Evolutionary conservation across 495 filamentous ascomycete genomes (phyloP), one percentile per base, ranked within the genome.

Genomic region (Pyrenula massariospora): DNA sequence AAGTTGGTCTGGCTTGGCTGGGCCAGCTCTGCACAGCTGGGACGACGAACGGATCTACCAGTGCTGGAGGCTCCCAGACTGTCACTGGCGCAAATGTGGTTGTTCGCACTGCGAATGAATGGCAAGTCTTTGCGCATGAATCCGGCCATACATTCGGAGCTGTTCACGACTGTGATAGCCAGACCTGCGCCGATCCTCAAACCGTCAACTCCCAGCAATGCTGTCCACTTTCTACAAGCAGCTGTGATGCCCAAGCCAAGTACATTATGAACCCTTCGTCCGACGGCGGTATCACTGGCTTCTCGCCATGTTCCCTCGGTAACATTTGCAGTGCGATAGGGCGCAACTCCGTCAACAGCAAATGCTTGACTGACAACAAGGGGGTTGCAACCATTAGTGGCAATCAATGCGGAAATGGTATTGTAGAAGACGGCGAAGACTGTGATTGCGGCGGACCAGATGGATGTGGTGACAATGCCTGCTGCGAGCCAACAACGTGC

Each of bases 231-330:
- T 83, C 75, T 58, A 50, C 72, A n/a, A 67, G 58, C 25, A 79
- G 74, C 1, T 98, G 93, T 70, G 73, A 92, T 71, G 94, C 93
- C 31, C 70, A 74, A 25, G 84, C 82, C 22, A 66, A 76, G 50
- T 98, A 84, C 69, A 89, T 98, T 67, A 98, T 98, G 93, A 96
- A 97, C 65, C 93, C 93, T 0, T 92, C 86, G 25, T 91, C 93
- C 0, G 79, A 73, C 15, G 65, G 75, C 23, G 77, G 80, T 52
- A 88, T 95, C 66, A 84, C 75, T 1, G 66, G 79, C 22, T 98
- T 98, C 69, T 96, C 91, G 11, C 78, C 82, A 21, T 98, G 93
- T 71, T 84, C 84, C 11, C 78, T 98, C 58, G 93, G 93, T 57
- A 97, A 97, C 63, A 88, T 98, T 59, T 98, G 93, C 69, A 88